phyloP scores from a whole-genome alignment of 306 rosid genomes.

The Trifolium dubium region DNA sequence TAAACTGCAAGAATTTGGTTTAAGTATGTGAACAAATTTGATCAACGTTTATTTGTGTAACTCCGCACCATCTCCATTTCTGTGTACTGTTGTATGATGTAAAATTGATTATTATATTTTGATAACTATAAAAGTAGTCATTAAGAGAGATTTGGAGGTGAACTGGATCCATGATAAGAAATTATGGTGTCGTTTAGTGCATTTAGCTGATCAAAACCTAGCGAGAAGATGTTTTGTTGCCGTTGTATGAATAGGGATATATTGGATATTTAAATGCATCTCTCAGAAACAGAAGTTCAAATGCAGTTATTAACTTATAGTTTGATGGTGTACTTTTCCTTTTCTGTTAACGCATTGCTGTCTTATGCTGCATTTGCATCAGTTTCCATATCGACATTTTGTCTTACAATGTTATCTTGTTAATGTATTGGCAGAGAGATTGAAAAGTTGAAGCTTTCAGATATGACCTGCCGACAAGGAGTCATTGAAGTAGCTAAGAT shows the following conservation, averaged over 20 bases:
- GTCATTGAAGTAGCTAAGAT: constrained; percentile 97
- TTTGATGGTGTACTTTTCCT: background rate
- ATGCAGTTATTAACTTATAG: background rate
- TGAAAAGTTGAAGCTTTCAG: constrained; percentile 87
- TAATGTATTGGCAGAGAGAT: constrained; percentile 72
- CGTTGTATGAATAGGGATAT: background rate
- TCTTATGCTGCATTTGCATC: background rate
- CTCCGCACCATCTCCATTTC: background rate
- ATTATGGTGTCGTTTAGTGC: background rate
- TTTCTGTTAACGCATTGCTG: background rate
- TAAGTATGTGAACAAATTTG: background rate
- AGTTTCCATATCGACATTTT: background rate
- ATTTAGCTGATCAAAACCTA: background rate
- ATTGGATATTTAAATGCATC: background rate
- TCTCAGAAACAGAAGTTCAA: background rate
- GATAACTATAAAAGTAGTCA: background rate
- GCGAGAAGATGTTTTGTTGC: no score
- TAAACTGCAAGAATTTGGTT: background rate
- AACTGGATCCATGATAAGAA: background rate
- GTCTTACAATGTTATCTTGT: constrained; percentile 12
- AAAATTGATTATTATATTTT: constrained; percentile 10
- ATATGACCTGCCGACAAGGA: constrained; percentile 93
- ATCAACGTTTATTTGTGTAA: background rate
- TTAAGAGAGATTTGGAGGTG: background rate
- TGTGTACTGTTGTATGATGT: constrained; percentile 9